These are phyloP conservation scores for Quambalaria eucalypti DNA, from an alignment of 1,284 basidiomycete genomes.

Conservation along the genomic window DNA sequence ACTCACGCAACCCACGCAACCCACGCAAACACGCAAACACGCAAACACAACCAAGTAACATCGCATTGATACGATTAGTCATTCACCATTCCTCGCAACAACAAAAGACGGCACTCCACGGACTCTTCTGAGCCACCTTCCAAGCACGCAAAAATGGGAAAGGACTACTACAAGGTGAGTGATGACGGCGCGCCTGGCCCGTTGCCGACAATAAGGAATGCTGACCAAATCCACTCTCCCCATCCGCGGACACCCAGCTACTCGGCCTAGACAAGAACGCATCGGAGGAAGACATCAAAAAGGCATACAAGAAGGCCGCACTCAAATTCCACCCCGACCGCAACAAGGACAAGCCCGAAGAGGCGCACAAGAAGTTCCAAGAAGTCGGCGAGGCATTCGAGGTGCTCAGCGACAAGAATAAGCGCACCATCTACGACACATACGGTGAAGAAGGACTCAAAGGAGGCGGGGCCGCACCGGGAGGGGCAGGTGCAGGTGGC, in stretches of 20 bases:
- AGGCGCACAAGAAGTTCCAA: conserved; percentile 81
- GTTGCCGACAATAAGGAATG: neutral
- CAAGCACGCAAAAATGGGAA: too few species aligned
- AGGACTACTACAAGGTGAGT: conserved; percentile 41
- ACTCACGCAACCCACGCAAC: too few species aligned
- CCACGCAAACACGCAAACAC: too few species aligned
- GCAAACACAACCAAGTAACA: too few species aligned
- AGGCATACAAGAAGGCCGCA: conserved; percentile 51
- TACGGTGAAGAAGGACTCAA: conserved; percentile 94
- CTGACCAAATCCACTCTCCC: neutral
- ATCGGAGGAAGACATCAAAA: conserved; percentile 43
- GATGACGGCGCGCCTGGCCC: neutral
- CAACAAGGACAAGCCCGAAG: conserved; percentile 65
- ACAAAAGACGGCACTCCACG: too few species aligned
- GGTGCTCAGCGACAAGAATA: conserved; percentile 85
- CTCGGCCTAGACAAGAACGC: conserved; percentile 40
- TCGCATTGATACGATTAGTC: too few species aligned
- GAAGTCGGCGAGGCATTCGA: conserved; percentile 96
- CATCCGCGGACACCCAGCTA: conserved; percentile 7
- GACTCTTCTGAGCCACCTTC: too few species aligned
- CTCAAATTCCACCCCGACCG: conserved; percentile 88
- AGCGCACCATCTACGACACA: conserved; percentile 85
- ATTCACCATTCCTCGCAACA: too few species aligned
- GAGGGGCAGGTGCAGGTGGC: conserved; percentile 35
- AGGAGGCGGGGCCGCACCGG: conserved; percentile 45